phyloP scores from a whole-genome alignment of 1,284 basidiomycete species.

The Volvariella volvacea region DNA sequence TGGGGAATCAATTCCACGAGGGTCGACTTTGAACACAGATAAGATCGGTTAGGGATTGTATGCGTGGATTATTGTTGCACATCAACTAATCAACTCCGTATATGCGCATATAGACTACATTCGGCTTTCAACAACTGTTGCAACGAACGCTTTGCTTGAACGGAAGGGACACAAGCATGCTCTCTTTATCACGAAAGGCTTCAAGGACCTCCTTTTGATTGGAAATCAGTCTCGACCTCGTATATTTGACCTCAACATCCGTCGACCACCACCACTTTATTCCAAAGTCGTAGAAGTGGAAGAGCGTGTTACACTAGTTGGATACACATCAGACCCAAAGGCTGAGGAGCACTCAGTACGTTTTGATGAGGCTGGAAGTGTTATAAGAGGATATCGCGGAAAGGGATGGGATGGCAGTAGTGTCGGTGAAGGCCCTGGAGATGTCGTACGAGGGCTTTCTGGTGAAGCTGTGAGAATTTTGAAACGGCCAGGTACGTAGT shows the following conservation, averaged over 20 bases:
- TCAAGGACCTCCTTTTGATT: conserved; percentile 86
- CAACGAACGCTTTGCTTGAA: conserved; percentile 93
- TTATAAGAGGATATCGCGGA: conserved; percentile 68
- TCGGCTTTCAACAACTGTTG: conserved; percentile 90
- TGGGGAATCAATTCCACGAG: conserved; percentile 60
- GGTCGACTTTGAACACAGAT: conserved; percentile 62
- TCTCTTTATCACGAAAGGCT: conserved; percentile 87
- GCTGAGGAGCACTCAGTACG: conserved; percentile 69
- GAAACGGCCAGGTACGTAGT: conserved; percentile 56
- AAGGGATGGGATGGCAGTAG: conserved; percentile 63
- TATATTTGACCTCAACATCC: conserved; percentile 86
- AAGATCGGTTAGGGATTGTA: conserved; percentile 63
- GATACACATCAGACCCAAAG: conserved; percentile 86
- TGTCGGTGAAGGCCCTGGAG: conserved; percentile 68
- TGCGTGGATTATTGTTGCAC: background rate
- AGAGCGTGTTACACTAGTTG: conserved; percentile 91
- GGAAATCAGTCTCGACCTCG: conserved; percentile 90
- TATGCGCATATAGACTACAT: conserved; percentile 80
- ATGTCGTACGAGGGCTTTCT: conserved; percentile 77
- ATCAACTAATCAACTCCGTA: conserved; percentile 74
- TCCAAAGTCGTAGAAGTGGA: conserved; percentile 83
- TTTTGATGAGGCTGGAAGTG: conserved; percentile 65
- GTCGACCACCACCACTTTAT: conserved; percentile 77
- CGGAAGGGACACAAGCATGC: conserved; percentile 91
- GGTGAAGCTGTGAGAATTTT: conserved; percentile 91